These are phyloP conservation scores for Backusella australiensis DNA, from an alignment of 192 early-diverging fungal genomes.

Conservation along the genomic window DNA sequence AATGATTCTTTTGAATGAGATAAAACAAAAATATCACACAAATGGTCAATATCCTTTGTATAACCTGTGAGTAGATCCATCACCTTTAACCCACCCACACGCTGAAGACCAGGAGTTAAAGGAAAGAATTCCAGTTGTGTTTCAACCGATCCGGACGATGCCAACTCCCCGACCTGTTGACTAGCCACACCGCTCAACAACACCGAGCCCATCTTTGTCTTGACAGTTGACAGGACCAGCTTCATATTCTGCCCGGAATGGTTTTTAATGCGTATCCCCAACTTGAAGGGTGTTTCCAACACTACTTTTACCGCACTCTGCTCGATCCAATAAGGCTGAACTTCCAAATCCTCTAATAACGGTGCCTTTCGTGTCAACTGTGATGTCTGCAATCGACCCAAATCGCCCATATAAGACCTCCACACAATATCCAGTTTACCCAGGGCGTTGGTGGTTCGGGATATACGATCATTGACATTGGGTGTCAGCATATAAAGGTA, in stretches of 20 bases:
- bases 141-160: constrained; percentile 55
- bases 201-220: constrained; percentile 76
- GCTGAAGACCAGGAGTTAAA: constrained; percentile 80
- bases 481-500: constrained; percentile 86
- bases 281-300: constrained; percentile 64
- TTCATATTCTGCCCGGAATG: constrained; percentile 48
- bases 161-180: constrained; percentile 60
- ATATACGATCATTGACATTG: constrained; percentile 46
- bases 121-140: constrained; percentile 80
- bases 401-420: constrained; percentile 86
- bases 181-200: constrained; percentile 63
- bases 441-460: constrained; percentile 74
- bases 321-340: constrained; percentile 46
- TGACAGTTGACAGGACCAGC: constrained; percentile 61
- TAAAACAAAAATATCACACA: constrained; percentile 71
- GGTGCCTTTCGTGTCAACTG: constrained; percentile 86
- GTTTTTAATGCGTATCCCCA: constrained; percentile 62
- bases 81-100: constrained; percentile 76
- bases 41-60: constrained; percentile 73
- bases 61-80: constrained; percentile 69
- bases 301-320: constrained; percentile 28
- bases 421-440: constrained; percentile 97
- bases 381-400: constrained; percentile 89
- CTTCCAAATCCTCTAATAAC: constrained; percentile 65
- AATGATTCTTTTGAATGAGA: constrained; percentile 8